These are phyloP conservation scores for Trypanosoma rangeli DNA, from an alignment of 208 protist species.

Conservation along the genomic window DNA sequence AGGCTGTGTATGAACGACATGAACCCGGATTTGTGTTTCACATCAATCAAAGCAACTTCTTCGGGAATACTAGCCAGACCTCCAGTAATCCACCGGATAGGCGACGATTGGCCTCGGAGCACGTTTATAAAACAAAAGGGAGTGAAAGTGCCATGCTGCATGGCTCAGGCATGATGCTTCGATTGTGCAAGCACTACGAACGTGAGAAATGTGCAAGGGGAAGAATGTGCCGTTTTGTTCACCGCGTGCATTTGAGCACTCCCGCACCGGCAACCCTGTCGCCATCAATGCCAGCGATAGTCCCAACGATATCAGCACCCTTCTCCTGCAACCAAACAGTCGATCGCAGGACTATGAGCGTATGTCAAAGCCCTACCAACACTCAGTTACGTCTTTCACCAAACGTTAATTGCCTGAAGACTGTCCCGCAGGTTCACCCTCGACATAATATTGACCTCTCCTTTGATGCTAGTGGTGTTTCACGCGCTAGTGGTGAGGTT, in stretches of 20 bases:
- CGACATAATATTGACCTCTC: not conserved
- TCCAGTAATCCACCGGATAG: not conserved
- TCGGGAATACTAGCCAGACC: conserved; percentile 14
- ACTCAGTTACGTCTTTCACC: not conserved
- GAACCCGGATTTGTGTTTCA: conserved; percentile 39
- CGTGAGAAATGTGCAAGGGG: conserved; percentile 65
- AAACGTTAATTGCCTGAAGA: not conserved
- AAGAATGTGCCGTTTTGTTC: conserved; percentile 60
- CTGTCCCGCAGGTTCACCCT: not conserved
- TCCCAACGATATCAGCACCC: not conserved
- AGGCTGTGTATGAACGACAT: conserved; percentile 45
- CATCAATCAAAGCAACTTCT: conserved; percentile 35
- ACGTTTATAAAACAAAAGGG: conserved; percentile 53
- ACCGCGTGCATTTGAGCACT: conserved; percentile 41
- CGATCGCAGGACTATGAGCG: not conserved
- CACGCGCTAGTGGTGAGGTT: not conserved
- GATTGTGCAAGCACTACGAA: conserved; percentile 68
- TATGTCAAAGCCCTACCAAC: not conserved
- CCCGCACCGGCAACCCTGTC: not conserved
- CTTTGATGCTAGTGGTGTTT: not conserved
- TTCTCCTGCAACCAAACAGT: not conserved
- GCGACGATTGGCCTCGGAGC: conserved; percentile 32
- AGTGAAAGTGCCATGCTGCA: conserved; percentile 41
- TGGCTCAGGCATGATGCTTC: conserved; percentile 37
- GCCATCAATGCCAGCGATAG: not conserved